Evolutionary conservation across 2,329 filamentous ascomycete genomes (phyloP), one percentile per base, ranked within the genome.

Genomic region (Coniochaeta prunicola): DNA sequence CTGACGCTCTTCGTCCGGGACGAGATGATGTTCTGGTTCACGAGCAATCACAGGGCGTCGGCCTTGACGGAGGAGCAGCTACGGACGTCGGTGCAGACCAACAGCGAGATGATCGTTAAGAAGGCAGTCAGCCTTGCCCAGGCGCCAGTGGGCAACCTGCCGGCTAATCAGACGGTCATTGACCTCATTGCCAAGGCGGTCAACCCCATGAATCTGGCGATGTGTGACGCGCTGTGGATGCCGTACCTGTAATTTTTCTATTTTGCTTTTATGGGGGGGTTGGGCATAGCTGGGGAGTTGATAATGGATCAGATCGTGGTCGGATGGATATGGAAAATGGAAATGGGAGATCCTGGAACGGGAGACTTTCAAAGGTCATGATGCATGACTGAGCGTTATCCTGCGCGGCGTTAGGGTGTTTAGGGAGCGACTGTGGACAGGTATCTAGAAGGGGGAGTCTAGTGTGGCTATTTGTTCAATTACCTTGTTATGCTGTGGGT

Each of bases 21-120:
- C 68, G 94, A 99, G 75, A 96, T 99, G 83, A 92, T 93, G 64
- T 96, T 92, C 76, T 99, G 94, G 94, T 92, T 92, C 66, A 96
- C 90, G 2, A 89, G 86, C 64, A 84, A 78, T 63, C 90, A 96
- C 70, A 85, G 91, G 53, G 73, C 77, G 6, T 72, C 75, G 28
- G 71, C 73, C 17, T 78, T 88, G 65, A 83, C 81, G 45, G 85
- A 89, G 38, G 79, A 80, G 6, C 84, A 88, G 69, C 77, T 93
- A 58, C 78, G 89, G 30, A 88, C 91, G 60, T 78, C 84, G 64
- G 79, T 82, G 50, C 72, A 75, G 66, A 79, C 63, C 57, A 99
- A 99, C 73, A 91, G 88, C 65, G 92, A 97, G 60, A 83, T 91
- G 65, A 92, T 99, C 60, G 92, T 97, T 57, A 96, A 96, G 78